Base-by-base conservation (phyloP, 108 stramenopile species). In the Seminavis robusta region DNA sequence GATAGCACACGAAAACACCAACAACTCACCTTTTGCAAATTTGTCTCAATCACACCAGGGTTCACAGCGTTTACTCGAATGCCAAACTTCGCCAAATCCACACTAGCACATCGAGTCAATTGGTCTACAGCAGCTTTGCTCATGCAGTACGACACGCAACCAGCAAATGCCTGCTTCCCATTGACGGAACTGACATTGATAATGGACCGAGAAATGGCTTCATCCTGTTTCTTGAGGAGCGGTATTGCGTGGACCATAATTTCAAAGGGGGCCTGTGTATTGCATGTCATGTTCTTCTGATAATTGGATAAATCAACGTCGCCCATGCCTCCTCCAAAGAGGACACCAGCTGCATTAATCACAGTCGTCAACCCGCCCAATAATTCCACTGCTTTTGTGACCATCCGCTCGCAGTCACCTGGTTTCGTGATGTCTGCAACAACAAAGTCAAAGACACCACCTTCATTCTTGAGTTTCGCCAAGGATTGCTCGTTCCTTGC, bases 11-110 rank as follows among this genome's bases (percentile, higher is more conserved):
- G 16, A 54, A 23, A 21, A 9, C 3, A 16, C 11, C 28, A 51
- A 33, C 17, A 3, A 63, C 62, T 13, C 30, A 56, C 56, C 59
- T 61, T 63, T 26, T 84, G 83, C 10, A 84, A 27, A 52, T 79
- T 75, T 16, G 83, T 84, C 21, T 65, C 64, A 17, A 84, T 68
- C 13, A 84, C 76, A n/a, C 83, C 83, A 25, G 79, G 83, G 66
- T 84, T 84, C 20, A 84, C 79, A 16, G 63, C 50, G 41, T 84
- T 84, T 42, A 79, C 73, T 11, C 79, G 79, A 34, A 84, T 79
- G 1, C 79, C 79, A 63, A 64, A 39, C 16, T 57, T 63, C 8
- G 83, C 83, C 61, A 84, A 56, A 64, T 84, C 83, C 31, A 84
- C 55, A 30, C 66, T 65, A 0, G 79, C 76, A 55, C 83, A 84